Evolutionary conservation across 805 yeast genomes (phyloP).

Genomic region (Zygoascus biomembranicola): DNA sequence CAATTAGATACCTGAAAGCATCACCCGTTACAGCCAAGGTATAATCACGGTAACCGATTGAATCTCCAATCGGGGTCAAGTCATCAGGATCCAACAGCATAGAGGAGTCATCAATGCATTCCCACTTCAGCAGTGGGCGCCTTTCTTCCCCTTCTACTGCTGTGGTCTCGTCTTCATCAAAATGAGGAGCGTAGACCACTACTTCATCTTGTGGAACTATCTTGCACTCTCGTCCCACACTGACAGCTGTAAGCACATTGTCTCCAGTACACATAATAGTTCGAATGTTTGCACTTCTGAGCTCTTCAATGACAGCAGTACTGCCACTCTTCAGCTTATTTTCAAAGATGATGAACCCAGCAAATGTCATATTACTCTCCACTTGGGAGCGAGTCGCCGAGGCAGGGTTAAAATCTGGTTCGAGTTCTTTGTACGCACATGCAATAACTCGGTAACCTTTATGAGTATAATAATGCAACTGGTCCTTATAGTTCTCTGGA

Average conservation of each 20-base stretch:
- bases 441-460: slow-evolving; percentile 94
- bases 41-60: slow-evolving; percentile 38
- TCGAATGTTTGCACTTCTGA: slow-evolving; percentile 63
- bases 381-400: slow-evolving; percentile 44
- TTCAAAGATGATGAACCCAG: slow-evolving; percentile 89
- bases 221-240: slow-evolving; percentile 83
- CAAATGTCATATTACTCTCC: slow-evolving; percentile 61
- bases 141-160: slow-evolving; percentile 1
- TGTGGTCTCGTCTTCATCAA: slow-evolving; percentile 35
- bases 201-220: slow-evolving; percentile 40
- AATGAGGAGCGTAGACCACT: slow-evolving; percentile 56
- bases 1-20: slow-evolving; percentile 69
- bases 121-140: slow-evolving; percentile 25
- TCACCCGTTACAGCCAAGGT: slow-evolving; percentile 89
- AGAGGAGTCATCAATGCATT: slow-evolving; percentile 36
- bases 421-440: slow-evolving; percentile 61
- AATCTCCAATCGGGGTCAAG: slow-evolving; percentile 29
- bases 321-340: slow-evolving; percentile 77
- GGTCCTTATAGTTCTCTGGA: slow-evolving; percentile 66
- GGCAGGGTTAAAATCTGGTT: slow-evolving; percentile 12
- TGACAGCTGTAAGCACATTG: slow-evolving; percentile 85
- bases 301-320: slow-evolving; percentile 45
- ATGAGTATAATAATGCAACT: slow-evolving; percentile 80
- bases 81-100: slow-evolving; percentile 56
- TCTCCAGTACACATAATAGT: slow-evolving; percentile 98